Evolutionary conservation across 2,329 filamentous ascomycete species (phyloP), one percentile per base, ranked within the genome.

Genomic region (Dactylellina leptospora): DNA sequence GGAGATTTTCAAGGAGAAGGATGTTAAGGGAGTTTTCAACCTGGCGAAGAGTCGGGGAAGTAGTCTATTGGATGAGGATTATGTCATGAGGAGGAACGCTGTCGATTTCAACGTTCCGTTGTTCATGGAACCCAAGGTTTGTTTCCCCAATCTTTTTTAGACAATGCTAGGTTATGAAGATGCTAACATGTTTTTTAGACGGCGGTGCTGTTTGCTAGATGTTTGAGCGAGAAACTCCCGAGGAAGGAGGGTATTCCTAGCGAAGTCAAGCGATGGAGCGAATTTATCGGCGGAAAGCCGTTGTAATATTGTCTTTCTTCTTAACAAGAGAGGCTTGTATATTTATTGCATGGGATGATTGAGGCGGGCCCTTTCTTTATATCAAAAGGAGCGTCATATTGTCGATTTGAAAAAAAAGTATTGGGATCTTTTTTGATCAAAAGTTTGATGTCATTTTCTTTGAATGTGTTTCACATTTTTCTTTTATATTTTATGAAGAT

Each of bases 91-190:
- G 78, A 88, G 95, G 80, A 99, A 99, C 79, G 95, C 95, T 25
- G 95, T 99, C 63, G 95, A 99, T 82, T 99, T 99, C 80, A 93
- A 93, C 77, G 92, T 97, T 28, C 95, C 95, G 51, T 84, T 99
- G 63, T 97, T 99, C 81, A 97, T 97, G 93, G 93, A 97, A 84
- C 92, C 93, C 60, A 93, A 95, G 89, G 92, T 96, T 84, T 83
- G 87, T 80, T 75, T 62, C 59, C 5, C 18, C 30, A 6, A 13
- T 20, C 23, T 47, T 38, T 58, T 11, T 51, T 55, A 23, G 25
- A 5, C n/a, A 47, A 33, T 33, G 22, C 18, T 18, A 50, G 23
- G 42, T 18, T 44, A 42, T 54, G 54, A n/a, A n/a, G n/a, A 61
- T 75, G 75, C 80, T 82, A 77, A 82, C 74, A 44, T 30, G 25